Percentiles rank a stretch among this genome's conserved stretches.
Conservation (phyloP, 176 grass and related monocot genomes). For the Carex myosuroides region DNA sequence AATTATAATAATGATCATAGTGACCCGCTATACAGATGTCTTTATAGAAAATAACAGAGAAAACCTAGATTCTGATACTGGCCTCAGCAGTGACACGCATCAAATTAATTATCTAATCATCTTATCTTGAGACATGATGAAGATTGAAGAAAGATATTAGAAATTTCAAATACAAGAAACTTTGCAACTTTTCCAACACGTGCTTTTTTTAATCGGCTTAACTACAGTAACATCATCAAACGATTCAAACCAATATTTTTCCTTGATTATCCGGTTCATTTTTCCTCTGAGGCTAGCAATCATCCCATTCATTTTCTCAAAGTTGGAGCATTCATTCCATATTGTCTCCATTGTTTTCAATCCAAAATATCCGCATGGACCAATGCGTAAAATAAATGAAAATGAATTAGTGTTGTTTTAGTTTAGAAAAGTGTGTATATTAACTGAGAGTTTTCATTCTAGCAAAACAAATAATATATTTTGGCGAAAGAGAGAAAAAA, state of each 20-base stretch:
- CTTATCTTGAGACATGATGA: not conserved
- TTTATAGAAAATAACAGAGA: not conserved
- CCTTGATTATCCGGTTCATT: not conserved
- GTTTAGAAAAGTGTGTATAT: no score
- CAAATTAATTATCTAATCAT: not conserved
- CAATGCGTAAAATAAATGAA: no score
- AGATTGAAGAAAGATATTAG: not conserved
- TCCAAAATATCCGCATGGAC: no score
- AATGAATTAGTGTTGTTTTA: no score
- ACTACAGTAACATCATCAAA: not conserved
- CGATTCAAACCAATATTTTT: not conserved
- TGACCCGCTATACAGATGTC: not conserved
- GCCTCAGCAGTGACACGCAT: not conserved
- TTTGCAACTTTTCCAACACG: not conserved
- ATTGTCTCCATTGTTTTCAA: no score
- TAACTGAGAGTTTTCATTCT: no score
- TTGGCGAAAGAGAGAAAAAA: no score
- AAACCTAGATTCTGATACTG: not conserved
- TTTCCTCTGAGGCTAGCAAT: not conserved
- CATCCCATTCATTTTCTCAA: not conserved
- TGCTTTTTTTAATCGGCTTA: not conserved
- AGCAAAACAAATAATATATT: no score
- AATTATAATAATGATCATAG: not conserved
- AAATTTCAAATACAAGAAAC: not conserved
- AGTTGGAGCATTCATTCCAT: no score